A percentile compares a stretch with the other conserved stretches of the same genome.
These are phyloP conservation scores for Calonectria honghensis DNA, from an alignment of 2,329 filamentous ascomycete genomes.

Conservation along the genomic window DNA sequence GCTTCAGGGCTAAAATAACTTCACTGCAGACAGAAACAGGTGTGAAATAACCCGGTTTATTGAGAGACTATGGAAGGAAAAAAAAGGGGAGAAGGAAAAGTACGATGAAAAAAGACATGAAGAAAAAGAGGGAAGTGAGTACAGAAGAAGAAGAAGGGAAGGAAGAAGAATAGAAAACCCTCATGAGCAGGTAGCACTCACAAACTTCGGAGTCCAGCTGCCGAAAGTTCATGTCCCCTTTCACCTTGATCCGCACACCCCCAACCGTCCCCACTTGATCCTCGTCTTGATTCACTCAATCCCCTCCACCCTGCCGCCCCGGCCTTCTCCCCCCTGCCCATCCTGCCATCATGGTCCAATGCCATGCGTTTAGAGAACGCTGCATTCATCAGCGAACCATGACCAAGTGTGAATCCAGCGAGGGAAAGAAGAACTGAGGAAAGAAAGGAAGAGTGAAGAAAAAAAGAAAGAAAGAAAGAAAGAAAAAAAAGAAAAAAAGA, in stretches of 20 bases:
- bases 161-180: constrained; percentile 24
- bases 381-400: constrained; percentile 23
- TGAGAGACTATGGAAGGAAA: constrained; percentile 27
- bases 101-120: constrained; percentile 12
- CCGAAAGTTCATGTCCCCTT: constrained; percentile 40
- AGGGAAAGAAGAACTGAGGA: constrained; percentile 39
- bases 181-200: constrained; percentile 28
- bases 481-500: constrained; percentile 39
- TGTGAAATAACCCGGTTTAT: constrained; percentile 33
- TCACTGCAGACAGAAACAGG: constrained; percentile 40
- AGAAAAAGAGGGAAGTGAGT: constrained; percentile 20
- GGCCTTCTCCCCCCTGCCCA: constrained; percentile 30
- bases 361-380: constrained; percentile 37
- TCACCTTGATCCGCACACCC: constrained; percentile 36
- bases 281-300: constrained; percentile 24
- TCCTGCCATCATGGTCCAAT: constrained; percentile 39
- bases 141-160: constrained; percentile 26
- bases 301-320: constrained; percentile 33
- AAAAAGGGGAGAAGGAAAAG: constrained; percentile 21
- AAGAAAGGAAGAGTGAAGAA: constrained; percentile 30
- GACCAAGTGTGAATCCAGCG: constrained; percentile 34
- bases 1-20: constrained; percentile 49
- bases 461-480: constrained; percentile 33
- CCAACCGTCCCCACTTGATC: constrained; percentile 40
- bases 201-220: constrained; percentile 43